Base-by-base conservation (phyloP, 805 yeast species). In the Groenewaldozyma tartarivorans region DNA sequence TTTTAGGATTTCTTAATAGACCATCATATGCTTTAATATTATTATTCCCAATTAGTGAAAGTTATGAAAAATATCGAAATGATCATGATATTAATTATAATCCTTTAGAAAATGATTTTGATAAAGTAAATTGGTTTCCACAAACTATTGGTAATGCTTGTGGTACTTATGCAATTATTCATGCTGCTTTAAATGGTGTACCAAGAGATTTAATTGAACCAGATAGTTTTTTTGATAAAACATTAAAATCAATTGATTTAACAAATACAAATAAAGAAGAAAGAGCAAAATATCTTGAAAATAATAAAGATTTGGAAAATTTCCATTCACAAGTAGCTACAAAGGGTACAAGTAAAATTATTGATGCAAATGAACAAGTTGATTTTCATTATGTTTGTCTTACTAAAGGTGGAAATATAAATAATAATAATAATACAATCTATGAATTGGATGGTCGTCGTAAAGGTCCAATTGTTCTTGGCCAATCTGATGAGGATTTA, bases 381-480 rank as follows among this genome's bases (percentile, higher is more conserved):
- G 75, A 77, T 41, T 65, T 80, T 43, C 98, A 90, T 62, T 90
- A 83, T 55, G 77, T 90, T 20, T 70, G 92, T 4, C 79, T 82
- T 52, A 67, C 82, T 7, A 77, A 73, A 51, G 58, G 61, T 27
- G 68, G 71, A 19, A 61, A 63, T 9, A 69, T 75, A 47, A 21
- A 29, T 27, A 6, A 18, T 5, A 7, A 13, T 11, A 20, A 20
- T 16, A 74, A 73, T 5, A 74, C 74, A 44, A 55, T 90, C 17
- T 84, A 75, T 53, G 97, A 90, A 60, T 68, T 90, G 27, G 98
- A 90, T 55, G 98, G 98, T 1, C 71, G 97, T 48, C 69, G 94
- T 48, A 61, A 61, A 27, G 92, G 95, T 0, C 86, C 95, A 0
- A 67, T 79, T 27, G 75, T 72, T 44, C 62, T 86, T 32, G 87